A percentile compares a stretch with the other conserved stretches of the same genome.
These are phyloP conservation scores for Mycena albidolilacea DNA, from an alignment of 768 basidiomycete genomes.

Conservation along the genomic window DNA sequence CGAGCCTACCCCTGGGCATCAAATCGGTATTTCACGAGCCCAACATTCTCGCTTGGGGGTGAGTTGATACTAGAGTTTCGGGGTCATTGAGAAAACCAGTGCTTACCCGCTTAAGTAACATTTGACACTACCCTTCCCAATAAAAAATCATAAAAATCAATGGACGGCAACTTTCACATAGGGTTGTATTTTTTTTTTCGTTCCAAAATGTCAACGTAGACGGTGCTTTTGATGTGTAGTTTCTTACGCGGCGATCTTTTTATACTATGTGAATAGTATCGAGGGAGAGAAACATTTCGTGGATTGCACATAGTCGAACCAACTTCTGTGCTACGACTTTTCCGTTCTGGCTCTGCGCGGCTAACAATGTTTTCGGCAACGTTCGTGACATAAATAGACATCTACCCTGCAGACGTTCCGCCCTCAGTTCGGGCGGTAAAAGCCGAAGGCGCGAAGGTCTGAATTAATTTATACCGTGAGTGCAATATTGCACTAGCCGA, in stretches of 20 bases:
- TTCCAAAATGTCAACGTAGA: not conserved
- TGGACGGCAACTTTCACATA: not conserved
- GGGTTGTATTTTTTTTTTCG: not conserved
- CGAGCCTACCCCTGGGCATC: not conserved
- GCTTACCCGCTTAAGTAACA: not conserved
- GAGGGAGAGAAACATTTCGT: not conserved
- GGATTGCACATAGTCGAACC: not conserved
- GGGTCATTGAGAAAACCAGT: not conserved
- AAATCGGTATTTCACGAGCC: not conserved
- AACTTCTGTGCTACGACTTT: not conserved
- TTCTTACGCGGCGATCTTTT: not conserved
- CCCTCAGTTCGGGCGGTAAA: not conserved
- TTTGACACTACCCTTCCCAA: not conserved
- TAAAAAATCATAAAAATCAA: not conserved
- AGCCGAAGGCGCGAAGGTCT: not conserved
- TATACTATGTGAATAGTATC: not conserved
- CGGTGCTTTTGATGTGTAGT: not conserved
- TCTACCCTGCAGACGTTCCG: not conserved
- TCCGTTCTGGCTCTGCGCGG: not conserved
- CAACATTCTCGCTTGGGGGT: not conserved
- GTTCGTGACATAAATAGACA: not conserved
- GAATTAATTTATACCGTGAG: too few species aligned
- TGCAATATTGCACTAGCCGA: not conserved
- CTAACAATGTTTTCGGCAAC: not conserved
- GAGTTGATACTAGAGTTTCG: not conserved